Conservation (phyloP, 2,329 filamentous ascomycete genomes). For the Arthrobotrys sphaeroides region DNA sequence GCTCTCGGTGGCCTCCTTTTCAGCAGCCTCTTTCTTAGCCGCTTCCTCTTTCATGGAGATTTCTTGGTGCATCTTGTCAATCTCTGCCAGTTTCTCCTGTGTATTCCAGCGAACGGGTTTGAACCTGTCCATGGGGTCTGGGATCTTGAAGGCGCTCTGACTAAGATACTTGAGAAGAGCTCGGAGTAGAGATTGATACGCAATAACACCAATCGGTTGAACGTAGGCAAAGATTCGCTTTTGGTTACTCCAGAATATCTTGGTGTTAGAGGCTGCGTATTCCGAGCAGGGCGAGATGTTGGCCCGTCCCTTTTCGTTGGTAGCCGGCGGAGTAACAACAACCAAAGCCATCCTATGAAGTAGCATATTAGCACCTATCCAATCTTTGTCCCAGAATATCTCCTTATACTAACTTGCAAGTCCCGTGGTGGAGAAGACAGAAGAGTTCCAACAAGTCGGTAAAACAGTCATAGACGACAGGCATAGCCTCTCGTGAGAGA, state of each 20-base stretch:
- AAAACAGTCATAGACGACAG: slow-evolving; percentile 42
- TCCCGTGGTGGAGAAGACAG: slow-evolving; percentile 27
- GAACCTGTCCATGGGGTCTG: slow-evolving; percentile 39
- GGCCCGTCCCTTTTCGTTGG: slow-evolving; percentile 10
- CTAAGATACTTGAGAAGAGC: slow-evolving; percentile 16
- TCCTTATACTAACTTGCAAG: slow-evolving; percentile 41
- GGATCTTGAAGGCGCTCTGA: slow-evolving; percentile 17
- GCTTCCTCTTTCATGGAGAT: neutral
- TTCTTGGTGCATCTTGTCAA: slow-evolving; percentile 14
- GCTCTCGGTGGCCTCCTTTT: neutral
- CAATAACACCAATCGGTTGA: slow-evolving; percentile 36
- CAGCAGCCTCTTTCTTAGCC: neutral
- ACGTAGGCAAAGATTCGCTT: slow-evolving; percentile 23
- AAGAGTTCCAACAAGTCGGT: slow-evolving; percentile 11
- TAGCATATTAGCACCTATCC: neutral
- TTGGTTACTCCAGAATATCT: slow-evolving; percentile 45
- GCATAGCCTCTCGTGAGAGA: slow-evolving; percentile 28
- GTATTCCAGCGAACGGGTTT: slow-evolving; percentile 18
- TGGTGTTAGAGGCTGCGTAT: slow-evolving; percentile 21
- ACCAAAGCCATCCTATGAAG: slow-evolving; percentile 44
- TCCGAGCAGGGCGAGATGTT: slow-evolving; percentile 17
- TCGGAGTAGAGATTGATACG: slow-evolving; percentile 20
- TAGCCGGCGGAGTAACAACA: slow-evolving; percentile 23
- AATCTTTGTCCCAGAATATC: too few species aligned
- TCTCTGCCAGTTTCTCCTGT: slow-evolving; percentile 29